A percentile compares a stretch with the other conserved stretches of the same genome.
phyloP scores from a whole-genome alignment of 768 basidiomycete genomes.

The Naganishia onofrii region DNA sequence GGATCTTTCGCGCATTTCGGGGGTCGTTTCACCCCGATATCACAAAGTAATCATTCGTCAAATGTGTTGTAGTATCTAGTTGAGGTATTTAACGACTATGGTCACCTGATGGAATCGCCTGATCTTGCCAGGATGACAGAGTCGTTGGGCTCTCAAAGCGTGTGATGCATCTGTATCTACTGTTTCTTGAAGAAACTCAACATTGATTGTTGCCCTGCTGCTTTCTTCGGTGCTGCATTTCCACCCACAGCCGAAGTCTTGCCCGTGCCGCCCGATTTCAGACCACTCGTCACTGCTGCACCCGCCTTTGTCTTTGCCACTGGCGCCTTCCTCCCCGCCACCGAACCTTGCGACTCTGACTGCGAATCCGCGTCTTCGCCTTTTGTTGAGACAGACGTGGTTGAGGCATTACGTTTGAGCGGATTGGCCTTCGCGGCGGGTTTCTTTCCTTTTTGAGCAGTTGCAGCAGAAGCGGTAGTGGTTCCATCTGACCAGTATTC shows the following conservation, averaged over 20 bases:
- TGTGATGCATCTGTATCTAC: neutral
- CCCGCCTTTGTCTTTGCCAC: slow-evolving; percentile 21
- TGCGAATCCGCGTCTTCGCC: slow-evolving; percentile 16
- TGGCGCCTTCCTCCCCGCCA: slow-evolving; percentile 1
- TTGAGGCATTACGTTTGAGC: slow-evolving; percentile 18
- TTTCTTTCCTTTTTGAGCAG: neutral
- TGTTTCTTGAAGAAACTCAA: slow-evolving; percentile 27
- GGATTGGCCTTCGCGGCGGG: neutral
- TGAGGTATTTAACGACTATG: neutral
- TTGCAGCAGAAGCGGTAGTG: neutral
- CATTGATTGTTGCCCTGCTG: slow-evolving; percentile 20
- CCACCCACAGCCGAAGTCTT: neutral
- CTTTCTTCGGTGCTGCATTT: slow-evolving; percentile 22
- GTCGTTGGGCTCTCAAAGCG: neutral
- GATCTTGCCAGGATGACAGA: neutral
- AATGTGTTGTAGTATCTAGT: neutral
- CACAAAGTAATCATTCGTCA: slow-evolving; percentile 5
- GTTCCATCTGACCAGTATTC: slow-evolving; percentile 27
- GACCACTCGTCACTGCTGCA: slow-evolving; percentile 1
- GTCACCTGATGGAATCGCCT: neutral
- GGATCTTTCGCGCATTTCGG: slow-evolving; percentile 5
- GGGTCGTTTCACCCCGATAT: neutral
- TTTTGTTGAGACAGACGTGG: slow-evolving; percentile 20
- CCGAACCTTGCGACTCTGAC: slow-evolving; percentile 1
- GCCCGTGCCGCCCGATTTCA: slow-evolving; percentile 10